Conservation (phyloP, 2,329 filamentous ascomycete species). For the Orbilia javanica region DNA sequence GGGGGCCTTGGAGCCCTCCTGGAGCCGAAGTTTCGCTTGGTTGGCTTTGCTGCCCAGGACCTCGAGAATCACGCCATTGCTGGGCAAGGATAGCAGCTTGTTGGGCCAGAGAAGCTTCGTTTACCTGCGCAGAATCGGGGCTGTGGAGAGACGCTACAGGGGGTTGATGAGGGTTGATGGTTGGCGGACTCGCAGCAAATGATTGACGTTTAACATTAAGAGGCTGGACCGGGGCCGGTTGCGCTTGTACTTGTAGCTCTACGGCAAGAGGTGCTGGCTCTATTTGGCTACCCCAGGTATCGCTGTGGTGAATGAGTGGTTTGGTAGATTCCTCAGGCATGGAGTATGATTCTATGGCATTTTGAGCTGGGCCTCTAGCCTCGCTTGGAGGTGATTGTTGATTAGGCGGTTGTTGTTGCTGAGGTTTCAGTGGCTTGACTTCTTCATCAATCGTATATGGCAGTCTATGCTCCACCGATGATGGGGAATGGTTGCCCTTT, state of each 20-base stretch:
- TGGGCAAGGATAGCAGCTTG: conserved; percentile 54
- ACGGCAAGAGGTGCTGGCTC: conserved; percentile 12
- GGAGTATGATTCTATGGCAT: conserved; percentile 13
- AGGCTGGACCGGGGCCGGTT: conserved; percentile 27
- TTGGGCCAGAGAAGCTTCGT: conserved; percentile 41
- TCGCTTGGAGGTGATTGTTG: conserved; percentile 24
- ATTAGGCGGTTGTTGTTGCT: conserved; percentile 14
- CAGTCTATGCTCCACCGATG: conserved; percentile 50
- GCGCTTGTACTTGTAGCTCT: conserved; percentile 25
- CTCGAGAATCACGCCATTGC: conserved; percentile 42
- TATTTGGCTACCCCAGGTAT: conserved; percentile 34
- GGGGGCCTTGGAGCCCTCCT: conserved; percentile 6
- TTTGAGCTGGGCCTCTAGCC: conserved; percentile 14
- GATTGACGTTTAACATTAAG: conserved; percentile 51
- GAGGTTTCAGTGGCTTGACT: conserved; percentile 36
- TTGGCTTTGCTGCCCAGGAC: neutral
- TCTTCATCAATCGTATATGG: conserved; percentile 51
- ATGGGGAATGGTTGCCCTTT: conserved; percentile 44
- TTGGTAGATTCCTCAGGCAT: conserved; percentile 32
- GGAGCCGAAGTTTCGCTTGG: neutral
- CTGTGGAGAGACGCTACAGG: neutral
- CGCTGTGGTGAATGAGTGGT: conserved; percentile 16
- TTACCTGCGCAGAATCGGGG: conserved; percentile 28
- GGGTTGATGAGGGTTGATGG: neutral
- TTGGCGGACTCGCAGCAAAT: conserved; percentile 5